Evolutionary conservation across 2,329 filamentous ascomycete genomes (phyloP).

Genomic region (Onygenales sp.): DNA sequence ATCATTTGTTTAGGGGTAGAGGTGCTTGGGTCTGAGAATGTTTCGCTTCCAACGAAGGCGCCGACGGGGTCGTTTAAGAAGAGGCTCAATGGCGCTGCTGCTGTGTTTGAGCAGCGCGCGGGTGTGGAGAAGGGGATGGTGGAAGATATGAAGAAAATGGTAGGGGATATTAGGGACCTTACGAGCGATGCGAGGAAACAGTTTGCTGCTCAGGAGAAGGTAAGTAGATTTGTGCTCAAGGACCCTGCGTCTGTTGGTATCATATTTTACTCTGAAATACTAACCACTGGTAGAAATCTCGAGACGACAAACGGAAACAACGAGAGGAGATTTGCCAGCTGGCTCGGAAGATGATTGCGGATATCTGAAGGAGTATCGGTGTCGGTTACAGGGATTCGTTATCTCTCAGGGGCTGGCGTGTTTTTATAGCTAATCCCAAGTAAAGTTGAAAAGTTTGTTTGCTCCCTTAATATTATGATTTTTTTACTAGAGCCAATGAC

Average conservation of each 20-base stretch:
- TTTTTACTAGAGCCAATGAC: too few species aligned
- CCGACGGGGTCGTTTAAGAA: slow-evolving; percentile 4
- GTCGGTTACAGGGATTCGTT: too few species aligned
- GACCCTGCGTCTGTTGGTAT: neutral
- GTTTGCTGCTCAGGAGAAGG: slow-evolving; percentile 10
- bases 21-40: slow-evolving; percentile 7
- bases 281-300: slow-evolving; percentile 8
- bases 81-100: slow-evolving; percentile 5
- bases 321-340: slow-evolving; percentile 12
- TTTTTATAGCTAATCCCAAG: too few species aligned
- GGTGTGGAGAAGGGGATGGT: neutral
- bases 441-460: too few species aligned
- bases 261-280: neutral
- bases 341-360: slow-evolving; percentile 11
- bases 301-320: slow-evolving; percentile 10
- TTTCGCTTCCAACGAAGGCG: neutral
- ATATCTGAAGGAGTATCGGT: neutral
- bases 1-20: slow-evolving; percentile 13
- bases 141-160: slow-evolving; percentile 2
- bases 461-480: too few species aligned
- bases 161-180: slow-evolving; percentile 3
- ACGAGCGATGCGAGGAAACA: slow-evolving; percentile 8
- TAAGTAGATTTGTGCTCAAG: neutral
- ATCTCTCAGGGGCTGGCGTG: too few species aligned
- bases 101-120: neutral